Evolutionary conservation across 1,284 basidiomycete genomes (phyloP).

Genomic region (Puccinia polysora): DNA sequence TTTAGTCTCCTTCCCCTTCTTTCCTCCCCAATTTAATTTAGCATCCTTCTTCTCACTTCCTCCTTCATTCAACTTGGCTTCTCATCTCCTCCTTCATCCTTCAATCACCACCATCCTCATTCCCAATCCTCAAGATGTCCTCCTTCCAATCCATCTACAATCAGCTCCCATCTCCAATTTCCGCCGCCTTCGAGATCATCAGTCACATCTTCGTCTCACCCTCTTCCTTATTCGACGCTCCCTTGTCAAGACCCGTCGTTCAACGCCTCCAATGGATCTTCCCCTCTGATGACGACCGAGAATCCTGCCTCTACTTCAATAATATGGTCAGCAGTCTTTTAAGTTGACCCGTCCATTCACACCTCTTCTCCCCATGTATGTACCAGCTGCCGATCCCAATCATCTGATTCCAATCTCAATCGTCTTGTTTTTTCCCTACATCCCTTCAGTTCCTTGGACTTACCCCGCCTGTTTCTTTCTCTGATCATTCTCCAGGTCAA

Average conservation of each 20-base stretch:
- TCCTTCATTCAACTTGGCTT: too few species aligned
- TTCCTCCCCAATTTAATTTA: too few species aligned
- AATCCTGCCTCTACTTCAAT: conserved; percentile 19
- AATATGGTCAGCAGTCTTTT: conserved; percentile 20
- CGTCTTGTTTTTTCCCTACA: not conserved
- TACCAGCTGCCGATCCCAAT: too few species aligned
- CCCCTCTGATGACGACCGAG: not conserved
- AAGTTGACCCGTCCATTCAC: too few species aligned
- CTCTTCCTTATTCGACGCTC: not conserved
- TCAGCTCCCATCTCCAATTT: not conserved
- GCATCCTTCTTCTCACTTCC: too few species aligned
- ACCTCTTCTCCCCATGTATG: too few species aligned
- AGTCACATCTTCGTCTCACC: conserved; percentile 9
- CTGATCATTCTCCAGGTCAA: not conserved
- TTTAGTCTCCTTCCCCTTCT: too few species aligned
- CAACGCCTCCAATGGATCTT: conserved; percentile 14
- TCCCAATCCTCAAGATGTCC: too few species aligned
- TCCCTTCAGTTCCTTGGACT: too few species aligned
- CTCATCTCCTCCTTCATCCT: too few species aligned
- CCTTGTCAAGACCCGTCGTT: not conserved
- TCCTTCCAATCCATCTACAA: conserved; percentile 4
- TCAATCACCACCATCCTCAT: too few species aligned
- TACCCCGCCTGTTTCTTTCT: not conserved
- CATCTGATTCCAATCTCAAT: too few species aligned
- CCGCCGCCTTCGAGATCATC: conserved; percentile 13